Base-by-base conservation (phyloP, 83 land plant species). In the Diphasiastrum complanatum region DNA sequence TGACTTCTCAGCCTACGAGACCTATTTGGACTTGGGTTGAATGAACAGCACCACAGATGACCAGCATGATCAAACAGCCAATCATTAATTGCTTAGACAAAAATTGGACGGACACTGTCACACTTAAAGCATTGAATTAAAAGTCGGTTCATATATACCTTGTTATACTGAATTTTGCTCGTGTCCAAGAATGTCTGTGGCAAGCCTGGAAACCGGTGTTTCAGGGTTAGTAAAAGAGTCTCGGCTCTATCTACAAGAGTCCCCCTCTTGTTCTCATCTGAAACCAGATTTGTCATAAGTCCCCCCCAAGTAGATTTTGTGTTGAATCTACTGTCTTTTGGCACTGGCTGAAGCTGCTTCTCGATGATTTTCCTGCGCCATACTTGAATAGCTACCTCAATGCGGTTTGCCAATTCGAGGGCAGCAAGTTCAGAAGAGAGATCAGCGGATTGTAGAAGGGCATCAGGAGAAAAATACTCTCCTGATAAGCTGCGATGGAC, bases 361-460 rank as follows among this genome's bases (percentile, higher is more conserved):
- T 26, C 34, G 32, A 43, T 36, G 16, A 5, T 29, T 53, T 77
- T 78, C 5, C 24, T 49, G 20, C 65, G 64, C 83, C 85, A 85
- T 6, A 74, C 27, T 51, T 76, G 68, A 2, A 81, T 69, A 23
- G 85, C 55, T 38, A 83, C 80, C 73, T 85, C 89, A 6, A 85
- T 79, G 25, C 78, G 62, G 56, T 81, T 81, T 10, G 89, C 89
- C 12, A 81, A 65, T 43, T 81, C 89, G 37, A 81, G 45, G 30
- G 89, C 85, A 41, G 76, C 77, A 56, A 81, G 83, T 49, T 85
- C 89, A 23, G 80, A 75, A 0, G 85, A 73, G 25, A 84, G 30
- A 38, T 81, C 80, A 36, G 78, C 59, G 55, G 73, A 67, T 35
- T 62, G 74, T 0, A 84, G 78, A 4, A 84, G 69, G 41, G 64